These are phyloP conservation scores for Parietaria judaica DNA, from an alignment of 306 rosid species.

Conservation along the genomic window DNA sequence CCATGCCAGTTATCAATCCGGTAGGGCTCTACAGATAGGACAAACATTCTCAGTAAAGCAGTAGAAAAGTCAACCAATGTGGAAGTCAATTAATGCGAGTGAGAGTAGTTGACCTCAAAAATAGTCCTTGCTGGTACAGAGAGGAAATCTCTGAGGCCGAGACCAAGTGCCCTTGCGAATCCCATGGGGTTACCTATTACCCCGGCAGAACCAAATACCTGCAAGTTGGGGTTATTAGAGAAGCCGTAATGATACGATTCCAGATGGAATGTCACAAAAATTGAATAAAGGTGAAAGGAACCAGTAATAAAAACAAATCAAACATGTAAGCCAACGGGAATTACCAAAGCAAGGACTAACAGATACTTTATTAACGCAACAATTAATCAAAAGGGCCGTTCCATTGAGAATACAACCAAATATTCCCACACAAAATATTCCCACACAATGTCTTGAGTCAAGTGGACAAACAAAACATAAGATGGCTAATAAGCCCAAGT, in stretches of 20 bases:
- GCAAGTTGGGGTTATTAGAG: constrained; percentile 24
- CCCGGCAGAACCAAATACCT: constrained; percentile 98
- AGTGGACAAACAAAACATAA: too few relatives aligned
- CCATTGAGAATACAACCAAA: too few relatives aligned
- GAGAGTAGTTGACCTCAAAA: constrained; percentile 43
- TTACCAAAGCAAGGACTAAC: too few relatives aligned
- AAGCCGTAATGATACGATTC: not conserved
- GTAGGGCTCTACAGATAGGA: constrained; percentile 67
- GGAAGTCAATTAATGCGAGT: not conserved
- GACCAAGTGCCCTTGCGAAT: constrained; percentile 87
- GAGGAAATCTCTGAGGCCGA: constrained; percentile 81
- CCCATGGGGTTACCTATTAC: constrained; percentile 98
- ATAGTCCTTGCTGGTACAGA: constrained; percentile 81
- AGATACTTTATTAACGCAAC: too few relatives aligned
- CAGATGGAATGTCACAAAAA: not conserved
- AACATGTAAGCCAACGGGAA: too few relatives aligned
- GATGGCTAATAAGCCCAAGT: too few relatives aligned
- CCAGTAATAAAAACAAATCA: too few relatives aligned
- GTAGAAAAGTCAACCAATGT: not conserved
- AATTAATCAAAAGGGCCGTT: too few relatives aligned
- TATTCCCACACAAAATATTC: too few relatives aligned
- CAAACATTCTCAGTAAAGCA: constrained; percentile 1
- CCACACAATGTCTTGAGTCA: too few relatives aligned
- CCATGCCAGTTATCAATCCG: constrained; percentile 85
- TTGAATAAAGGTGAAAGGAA: too few relatives aligned